Evolutionary conservation across 2,329 filamentous ascomycete species (phyloP).

Genomic region (Exophiala viscosa): DNA sequence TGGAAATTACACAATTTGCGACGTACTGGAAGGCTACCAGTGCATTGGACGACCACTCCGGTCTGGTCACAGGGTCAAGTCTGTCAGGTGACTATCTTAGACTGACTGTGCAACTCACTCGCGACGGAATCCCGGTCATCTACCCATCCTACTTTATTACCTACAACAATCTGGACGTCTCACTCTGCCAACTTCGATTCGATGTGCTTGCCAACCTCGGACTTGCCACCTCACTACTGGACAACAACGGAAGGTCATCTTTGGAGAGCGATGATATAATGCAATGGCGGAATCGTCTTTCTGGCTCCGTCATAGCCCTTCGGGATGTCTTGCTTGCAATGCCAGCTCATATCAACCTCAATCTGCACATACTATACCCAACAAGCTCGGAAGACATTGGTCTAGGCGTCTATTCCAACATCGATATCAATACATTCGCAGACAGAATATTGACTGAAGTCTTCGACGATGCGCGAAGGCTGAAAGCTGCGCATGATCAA

Average conservation of each 20-base stretch:
- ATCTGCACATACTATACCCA: conserved; percentile 89
- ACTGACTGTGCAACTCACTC: conserved; percentile 86
- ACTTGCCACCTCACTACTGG: conserved; percentile 42
- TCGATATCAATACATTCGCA: conserved; percentile 81
- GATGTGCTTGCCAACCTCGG: conserved; percentile 33
- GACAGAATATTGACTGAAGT: conserved; percentile 80
- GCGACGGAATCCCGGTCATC: conserved; percentile 79
- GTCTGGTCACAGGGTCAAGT: conserved; percentile 90
- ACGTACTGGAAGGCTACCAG: conserved; percentile 99
- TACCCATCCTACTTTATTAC: conserved; percentile 80
- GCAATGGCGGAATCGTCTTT: conserved; percentile 61
- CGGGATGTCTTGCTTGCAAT: conserved; percentile 71
- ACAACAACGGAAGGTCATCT: conserved; percentile 35
- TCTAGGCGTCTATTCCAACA: conserved; percentile 67
- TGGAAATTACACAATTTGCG: conserved; percentile 97
- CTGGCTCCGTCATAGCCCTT: conserved; percentile 73
- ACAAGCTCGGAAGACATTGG: conserved; percentile 67
- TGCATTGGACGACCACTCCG: conserved; percentile 79
- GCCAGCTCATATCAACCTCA: conserved; percentile 76
- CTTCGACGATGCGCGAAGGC: conserved; percentile 78
- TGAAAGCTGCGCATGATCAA: conserved; percentile 65
- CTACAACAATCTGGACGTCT: conserved; percentile 73
- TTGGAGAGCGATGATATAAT: conserved; percentile 19
- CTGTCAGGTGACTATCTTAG: conserved; percentile 92
- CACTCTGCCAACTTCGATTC: conserved; percentile 73